Evolutionary conservation across 108 stramenopile genomes (phyloP).

Genomic region (Bacterosira constricta): DNA sequence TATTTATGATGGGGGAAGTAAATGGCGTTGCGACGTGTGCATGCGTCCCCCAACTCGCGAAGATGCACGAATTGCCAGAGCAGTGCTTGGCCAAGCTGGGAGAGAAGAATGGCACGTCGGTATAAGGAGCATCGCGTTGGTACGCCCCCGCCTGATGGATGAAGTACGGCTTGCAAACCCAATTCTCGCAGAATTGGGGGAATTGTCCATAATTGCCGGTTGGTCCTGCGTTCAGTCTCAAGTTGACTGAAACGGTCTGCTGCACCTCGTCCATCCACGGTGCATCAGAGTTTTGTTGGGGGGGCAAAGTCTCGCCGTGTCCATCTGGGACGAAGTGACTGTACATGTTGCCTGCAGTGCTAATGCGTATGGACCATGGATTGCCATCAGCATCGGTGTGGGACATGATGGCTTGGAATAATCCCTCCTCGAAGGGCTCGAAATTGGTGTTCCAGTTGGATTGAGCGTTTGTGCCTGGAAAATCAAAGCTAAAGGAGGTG

Average conservation of each 20-base stretch:
- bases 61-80: conserved; percentile 6
- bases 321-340: background rate
- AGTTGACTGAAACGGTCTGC: conserved; percentile 15
- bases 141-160: conserved; percentile 37
- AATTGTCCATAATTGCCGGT: background rate
- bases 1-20: conserved; percentile 13
- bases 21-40: conserved; percentile 20
- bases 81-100: conserved; percentile 18
- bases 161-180: conserved; percentile 10
- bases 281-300: conserved; percentile 9
- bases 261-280: conserved; percentile 35
- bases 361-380: conserved; percentile 25
- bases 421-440: background rate
- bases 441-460: conserved; percentile 11
- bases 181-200: background rate
- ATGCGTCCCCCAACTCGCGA: conserved; percentile 24
- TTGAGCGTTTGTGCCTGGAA: conserved; percentile 4
- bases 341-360: conserved; percentile 29
- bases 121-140: conserved; percentile 13
- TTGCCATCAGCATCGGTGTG: conserved; percentile 9
- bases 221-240: background rate
- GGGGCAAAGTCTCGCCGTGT: conserved; percentile 31
- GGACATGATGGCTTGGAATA: conserved; percentile 23
- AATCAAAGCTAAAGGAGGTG: conserved; percentile 29
- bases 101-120: background rate